Evolutionary conservation across 768 basidiomycete species (phyloP).

Genomic region (Mycena pura): DNA sequence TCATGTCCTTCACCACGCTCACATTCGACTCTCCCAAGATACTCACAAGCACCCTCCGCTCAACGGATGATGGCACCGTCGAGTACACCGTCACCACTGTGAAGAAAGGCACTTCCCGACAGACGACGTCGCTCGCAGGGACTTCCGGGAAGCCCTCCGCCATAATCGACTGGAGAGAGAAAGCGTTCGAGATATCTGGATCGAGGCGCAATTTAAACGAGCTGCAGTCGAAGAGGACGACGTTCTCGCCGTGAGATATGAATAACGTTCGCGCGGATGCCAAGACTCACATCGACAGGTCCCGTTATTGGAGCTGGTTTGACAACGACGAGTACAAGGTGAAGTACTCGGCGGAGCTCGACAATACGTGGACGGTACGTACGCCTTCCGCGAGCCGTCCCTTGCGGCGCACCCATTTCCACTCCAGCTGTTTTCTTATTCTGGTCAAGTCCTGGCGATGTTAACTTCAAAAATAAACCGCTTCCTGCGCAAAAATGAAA

Average conservation of each 20-base stretch:
- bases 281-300: background rate
- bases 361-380: conserved; percentile 22
- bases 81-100: conserved; percentile 8
- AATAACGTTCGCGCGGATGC: background rate
- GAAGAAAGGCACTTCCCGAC: background rate
- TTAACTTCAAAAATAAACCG: conserved; percentile 14
- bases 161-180: conserved; percentile 11
- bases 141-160: background rate
- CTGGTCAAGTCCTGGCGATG: conserved; percentile 12
- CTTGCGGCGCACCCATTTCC: background rate
- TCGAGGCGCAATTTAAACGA: background rate
- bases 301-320: conserved; percentile 24
- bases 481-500: background rate
- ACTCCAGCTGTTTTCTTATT: conserved; percentile 12
- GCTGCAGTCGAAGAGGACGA: background rate
- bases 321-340: conserved; percentile 21
- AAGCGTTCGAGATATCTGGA: conserved; percentile 12
- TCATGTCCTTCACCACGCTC: conserved; percentile 11
- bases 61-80: background rate
- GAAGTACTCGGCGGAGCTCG: conserved; percentile 15
- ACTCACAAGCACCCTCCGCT: background rate
- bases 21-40: conserved; percentile 10
- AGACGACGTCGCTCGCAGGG: conserved; percentile 5
- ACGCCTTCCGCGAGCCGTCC: background rate
- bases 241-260: conserved; percentile 17